phyloP scores from a whole-genome alignment of 345 rosid species.

The Firmiana major region DNA sequence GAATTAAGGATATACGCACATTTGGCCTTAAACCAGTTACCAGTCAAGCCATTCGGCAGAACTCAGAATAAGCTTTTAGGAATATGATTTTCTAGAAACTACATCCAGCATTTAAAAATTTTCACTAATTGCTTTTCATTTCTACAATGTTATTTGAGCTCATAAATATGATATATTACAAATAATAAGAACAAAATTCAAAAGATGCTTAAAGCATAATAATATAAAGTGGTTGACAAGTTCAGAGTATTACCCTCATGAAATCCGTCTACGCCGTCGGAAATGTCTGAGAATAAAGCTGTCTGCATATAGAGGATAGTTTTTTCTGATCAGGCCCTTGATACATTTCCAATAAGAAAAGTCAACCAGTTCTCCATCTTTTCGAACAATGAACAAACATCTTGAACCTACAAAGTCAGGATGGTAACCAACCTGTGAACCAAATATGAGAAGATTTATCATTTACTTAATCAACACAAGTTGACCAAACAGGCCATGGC shows the following conservation, averaged over 20 bases:
- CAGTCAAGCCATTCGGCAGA: slow-evolving; percentile 1
- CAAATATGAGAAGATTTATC: slow-evolving; percentile 11
- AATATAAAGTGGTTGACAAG: neutral
- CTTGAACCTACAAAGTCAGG: slow-evolving; percentile 76
- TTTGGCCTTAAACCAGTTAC: neutral
- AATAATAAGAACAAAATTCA: neutral
- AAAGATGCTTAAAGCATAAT: neutral
- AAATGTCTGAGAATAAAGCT: slow-evolving; percentile 90
- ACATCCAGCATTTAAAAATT: neutral
- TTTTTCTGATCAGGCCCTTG: slow-evolving; percentile 83
- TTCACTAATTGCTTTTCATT: neutral
- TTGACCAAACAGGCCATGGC: neutral
- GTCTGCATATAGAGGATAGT: slow-evolving; percentile 86
- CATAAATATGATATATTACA: slow-evolving; percentile 15
- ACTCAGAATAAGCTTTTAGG: neutral
- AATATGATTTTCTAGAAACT: neutral
- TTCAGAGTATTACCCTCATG: slow-evolving; percentile 33
- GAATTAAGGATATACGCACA: neutral
- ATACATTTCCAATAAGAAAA: slow-evolving; percentile 99
- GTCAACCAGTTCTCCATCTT: slow-evolving; percentile 68
- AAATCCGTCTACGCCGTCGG: slow-evolving; percentile 43
- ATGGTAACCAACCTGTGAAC: slow-evolving; percentile 69
- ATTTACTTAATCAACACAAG: slow-evolving; percentile 14
- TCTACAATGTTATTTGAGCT: slow-evolving; percentile 6
- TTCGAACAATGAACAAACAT: slow-evolving; percentile 80